Evolutionary conservation across 257 asterid species (phyloP).

Genomic region (Solanum gracilifrons): DNA sequence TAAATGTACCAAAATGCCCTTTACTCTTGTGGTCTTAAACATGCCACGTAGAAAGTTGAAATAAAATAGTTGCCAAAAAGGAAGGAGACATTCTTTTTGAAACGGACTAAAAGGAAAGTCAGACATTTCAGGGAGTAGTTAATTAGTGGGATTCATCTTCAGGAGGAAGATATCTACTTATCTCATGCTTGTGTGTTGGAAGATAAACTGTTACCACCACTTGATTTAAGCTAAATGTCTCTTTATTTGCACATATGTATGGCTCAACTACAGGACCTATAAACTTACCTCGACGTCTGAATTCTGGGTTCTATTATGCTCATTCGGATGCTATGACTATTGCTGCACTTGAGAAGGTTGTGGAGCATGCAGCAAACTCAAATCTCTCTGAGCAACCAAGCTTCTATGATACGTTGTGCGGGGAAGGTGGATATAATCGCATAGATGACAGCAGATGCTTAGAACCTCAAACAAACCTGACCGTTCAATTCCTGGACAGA

Average conservation of each 20-base stretch:
- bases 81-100: background rate
- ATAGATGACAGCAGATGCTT: constrained; percentile 54
- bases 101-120: background rate
- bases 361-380: constrained; percentile 63
- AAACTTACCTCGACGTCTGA: constrained; percentile 87
- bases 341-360: constrained; percentile 67
- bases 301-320: constrained; percentile 86
- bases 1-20: background rate
- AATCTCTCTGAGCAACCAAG: constrained; percentile 92
- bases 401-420: constrained; percentile 78
- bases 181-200: background rate
- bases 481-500: constrained; percentile 65
- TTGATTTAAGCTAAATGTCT: background rate
- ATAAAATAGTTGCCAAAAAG: background rate
- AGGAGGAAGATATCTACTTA: background rate
- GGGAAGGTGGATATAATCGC: constrained; percentile 65
- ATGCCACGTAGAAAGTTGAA: background rate
- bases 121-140: background rate
- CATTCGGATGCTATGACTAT: constrained; percentile 58
- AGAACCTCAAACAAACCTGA: constrained; percentile 59
- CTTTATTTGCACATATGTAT: background rate
- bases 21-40: background rate
- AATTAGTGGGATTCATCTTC: background rate
- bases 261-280: constrained; percentile 56
- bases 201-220: background rate